phyloP scores from a whole-genome alignment of 257 asterid genomes.

The Voacanga thouarsii region DNA sequence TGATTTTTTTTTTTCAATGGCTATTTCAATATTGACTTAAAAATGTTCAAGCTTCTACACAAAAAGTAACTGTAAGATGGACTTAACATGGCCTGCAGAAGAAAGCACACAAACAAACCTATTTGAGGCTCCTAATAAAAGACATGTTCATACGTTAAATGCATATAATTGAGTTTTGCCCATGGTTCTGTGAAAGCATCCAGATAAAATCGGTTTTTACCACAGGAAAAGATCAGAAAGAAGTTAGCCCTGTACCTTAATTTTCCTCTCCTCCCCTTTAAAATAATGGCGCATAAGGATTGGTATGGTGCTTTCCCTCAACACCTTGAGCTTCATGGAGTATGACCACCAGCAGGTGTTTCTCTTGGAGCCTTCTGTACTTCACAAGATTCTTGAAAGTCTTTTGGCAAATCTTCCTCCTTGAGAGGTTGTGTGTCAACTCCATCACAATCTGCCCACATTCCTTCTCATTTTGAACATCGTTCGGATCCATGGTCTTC shows the following conservation, averaged over 20 bases:
- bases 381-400: conserved; percentile 40
- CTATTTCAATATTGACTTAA: background rate
- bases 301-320: conserved; percentile 97
- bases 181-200: background rate
- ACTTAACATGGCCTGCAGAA: background rate
- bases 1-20: background rate
- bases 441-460: conserved; percentile 84
- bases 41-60: background rate
- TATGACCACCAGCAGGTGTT: conserved; percentile 63
- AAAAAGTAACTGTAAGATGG: background rate
- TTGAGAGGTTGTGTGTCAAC: conserved; percentile 88
- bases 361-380: conserved; percentile 78
- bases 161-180: background rate
- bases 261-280: conserved; percentile 91
- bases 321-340: conserved; percentile 93
- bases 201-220: background rate
- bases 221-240: conserved; percentile 4
- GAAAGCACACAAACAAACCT: background rate
- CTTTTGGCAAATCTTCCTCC: conserved; percentile 56
- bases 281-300: conserved; percentile 71
- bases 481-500: conserved; percentile 71
- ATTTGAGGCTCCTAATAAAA: background rate
- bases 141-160: background rate
- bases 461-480: conserved; percentile 72
- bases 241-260: conserved; percentile 55